Evolutionary conservation across 2,329 filamentous ascomycete genomes (phyloP).

Genomic region (Trichoderma oligosporum): DNA sequence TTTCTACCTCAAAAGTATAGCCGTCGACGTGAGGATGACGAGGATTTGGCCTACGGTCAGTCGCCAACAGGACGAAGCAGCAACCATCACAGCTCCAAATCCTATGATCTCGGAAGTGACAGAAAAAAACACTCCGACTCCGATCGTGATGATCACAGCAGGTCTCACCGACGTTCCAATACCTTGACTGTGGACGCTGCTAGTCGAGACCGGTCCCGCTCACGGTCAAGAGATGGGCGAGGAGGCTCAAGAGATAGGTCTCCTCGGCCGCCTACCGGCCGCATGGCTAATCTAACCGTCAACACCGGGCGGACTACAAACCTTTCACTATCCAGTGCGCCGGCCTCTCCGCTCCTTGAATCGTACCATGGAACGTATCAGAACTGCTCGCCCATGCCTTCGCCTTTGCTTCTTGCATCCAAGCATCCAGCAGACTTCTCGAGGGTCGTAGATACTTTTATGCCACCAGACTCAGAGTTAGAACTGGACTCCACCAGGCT

Average conservation of each 20-base stretch:
- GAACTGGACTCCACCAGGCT: constrained; percentile 41
- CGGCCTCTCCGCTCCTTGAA: constrained; percentile 81
- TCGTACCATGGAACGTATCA: constrained; percentile 93
- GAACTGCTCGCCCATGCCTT: constrained; percentile 90
- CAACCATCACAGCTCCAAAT: constrained; percentile 12
- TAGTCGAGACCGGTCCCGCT: constrained; percentile 34
- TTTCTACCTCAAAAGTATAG: constrained; percentile 20
- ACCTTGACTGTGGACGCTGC: constrained; percentile 43
- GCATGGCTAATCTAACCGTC: constrained; percentile 53
- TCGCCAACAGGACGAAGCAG: constrained; percentile 26
- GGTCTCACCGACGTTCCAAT: constrained; percentile 28
- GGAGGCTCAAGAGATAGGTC: constrained; percentile 41
- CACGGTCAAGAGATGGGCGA: constrained; percentile 33
- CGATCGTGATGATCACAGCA: constrained; percentile 13
- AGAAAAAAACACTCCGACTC: constrained; percentile 12
- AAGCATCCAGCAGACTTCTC: constrained; percentile 48
- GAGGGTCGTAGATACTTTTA: constrained; percentile 46
- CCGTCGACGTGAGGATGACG: constrained; percentile 34
- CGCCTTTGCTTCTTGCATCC: constrained; percentile 61
- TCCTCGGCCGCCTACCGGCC: constrained; percentile 45
- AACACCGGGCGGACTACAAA: constrained; percentile 41
- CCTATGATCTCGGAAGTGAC: constrained; percentile 3
- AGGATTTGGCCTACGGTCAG: constrained; percentile 51
- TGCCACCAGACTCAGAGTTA: constrained; percentile 50
- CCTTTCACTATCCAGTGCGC: constrained; percentile 54